Percentiles rank a stretch among this genome's conserved stretches.
Evolutionary conservation across 305 asterid genomes (phyloP).

Genomic region (Solanum hybrid): DNA sequence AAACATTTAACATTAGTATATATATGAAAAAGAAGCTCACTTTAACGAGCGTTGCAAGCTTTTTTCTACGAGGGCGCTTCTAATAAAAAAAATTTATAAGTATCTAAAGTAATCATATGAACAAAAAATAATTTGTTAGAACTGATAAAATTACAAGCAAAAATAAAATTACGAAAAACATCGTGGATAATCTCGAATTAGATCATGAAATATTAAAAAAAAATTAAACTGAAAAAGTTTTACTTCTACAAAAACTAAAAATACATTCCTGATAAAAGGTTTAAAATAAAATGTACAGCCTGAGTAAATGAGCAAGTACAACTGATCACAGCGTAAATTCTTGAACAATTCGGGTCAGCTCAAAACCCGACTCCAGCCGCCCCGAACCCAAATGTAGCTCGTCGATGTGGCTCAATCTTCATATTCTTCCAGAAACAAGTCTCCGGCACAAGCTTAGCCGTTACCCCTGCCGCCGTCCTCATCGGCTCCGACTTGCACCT

Average conservation of each 20-base stretch:
- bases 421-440: constrained; percentile 67
- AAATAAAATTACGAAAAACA: too few species aligned
- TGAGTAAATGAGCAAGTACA: not conserved
- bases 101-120: accelerated
- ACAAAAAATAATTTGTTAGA: not conserved
- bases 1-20: not conserved
- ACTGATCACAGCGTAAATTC: not conserved
- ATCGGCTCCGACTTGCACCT: constrained; percentile 96
- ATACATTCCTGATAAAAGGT: not conserved
- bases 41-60: too few species aligned
- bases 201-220: not conserved
- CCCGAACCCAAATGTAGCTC: constrained; percentile 45
- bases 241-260: not conserved
- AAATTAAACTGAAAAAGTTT: not conserved
- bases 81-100: too few species aligned
- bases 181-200: too few species aligned
- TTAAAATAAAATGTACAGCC: not conserved
- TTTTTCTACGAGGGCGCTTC: accelerated
- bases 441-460: constrained; percentile 66
- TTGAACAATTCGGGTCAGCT: not conserved
- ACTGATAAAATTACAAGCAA: not conserved
- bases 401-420: constrained; percentile 66
- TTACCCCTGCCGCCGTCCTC: constrained; percentile 33
- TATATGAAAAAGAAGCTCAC: too few species aligned
- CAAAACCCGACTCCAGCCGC: constrained; percentile 74